Evolutionary conservation across 129 eudicot genomes (phyloP).

Genomic region (Lonicera japonica): DNA sequence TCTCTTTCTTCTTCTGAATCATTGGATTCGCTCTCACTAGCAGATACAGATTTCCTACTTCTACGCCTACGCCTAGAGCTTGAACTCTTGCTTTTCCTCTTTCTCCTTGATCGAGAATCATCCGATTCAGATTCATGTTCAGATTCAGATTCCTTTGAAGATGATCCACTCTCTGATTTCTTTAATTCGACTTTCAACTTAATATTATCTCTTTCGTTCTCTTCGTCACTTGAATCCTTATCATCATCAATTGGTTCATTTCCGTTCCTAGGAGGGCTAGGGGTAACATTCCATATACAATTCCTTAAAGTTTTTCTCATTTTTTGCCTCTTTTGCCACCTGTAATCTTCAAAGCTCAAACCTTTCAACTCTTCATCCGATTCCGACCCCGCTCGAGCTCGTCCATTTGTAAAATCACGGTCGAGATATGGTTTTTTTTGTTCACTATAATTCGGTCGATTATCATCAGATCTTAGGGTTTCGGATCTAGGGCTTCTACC

Average conservation of each 20-base stretch:
- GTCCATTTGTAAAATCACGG: constrained; percentile 44
- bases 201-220: constrained; percentile 9
- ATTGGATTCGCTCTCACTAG: constrained; percentile 40
- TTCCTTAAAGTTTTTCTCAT: constrained; percentile 41
- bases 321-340: constrained; percentile 76
- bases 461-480: constrained; percentile 9
- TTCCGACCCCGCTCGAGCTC: constrained; percentile 27
- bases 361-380: constrained; percentile 83
- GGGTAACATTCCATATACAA: constrained; percentile 76
- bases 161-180: not conserved
- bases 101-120: constrained; percentile 25
- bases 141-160: constrained; percentile 16
- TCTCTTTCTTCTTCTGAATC: constrained; percentile 44
- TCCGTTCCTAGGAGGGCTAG: constrained; percentile 80
- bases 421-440: constrained; percentile 41
- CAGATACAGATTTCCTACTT: constrained; percentile 34
- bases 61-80: constrained; percentile 32
- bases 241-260: constrained; percentile 33
- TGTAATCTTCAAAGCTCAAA: constrained; percentile 49
- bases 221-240: constrained; percentile 40
- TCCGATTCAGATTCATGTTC: constrained; percentile 24
- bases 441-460: constrained; percentile 6
- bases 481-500: constrained; percentile 13
- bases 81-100: constrained; percentile 26
- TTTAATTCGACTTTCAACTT: not conserved